Conservation (phyloP, 441 rosid species). For the Bruguiera hainesii region DNA sequence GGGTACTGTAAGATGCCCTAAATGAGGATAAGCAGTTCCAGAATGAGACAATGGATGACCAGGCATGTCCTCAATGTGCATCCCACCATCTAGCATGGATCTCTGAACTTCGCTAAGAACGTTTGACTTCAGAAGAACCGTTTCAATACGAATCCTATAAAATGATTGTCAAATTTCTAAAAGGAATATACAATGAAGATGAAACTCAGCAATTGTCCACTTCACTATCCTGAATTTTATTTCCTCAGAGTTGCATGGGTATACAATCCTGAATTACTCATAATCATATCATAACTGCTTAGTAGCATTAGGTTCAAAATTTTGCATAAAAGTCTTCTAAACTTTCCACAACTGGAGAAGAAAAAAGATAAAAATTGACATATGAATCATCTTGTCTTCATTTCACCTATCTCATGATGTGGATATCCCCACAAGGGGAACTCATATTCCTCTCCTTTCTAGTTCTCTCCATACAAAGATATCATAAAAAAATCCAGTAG, state of each 20-base stretch:
- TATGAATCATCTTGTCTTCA: neutral
- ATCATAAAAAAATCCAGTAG: neutral
- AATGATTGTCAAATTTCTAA: slow-evolving; percentile 17
- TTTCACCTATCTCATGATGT: neutral
- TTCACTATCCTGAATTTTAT: neutral
- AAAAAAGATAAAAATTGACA: neutral
- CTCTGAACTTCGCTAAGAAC: slow-evolving; percentile 86
- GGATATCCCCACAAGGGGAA: neutral
- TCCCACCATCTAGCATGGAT: slow-evolving; percentile 85
- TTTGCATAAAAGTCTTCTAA: neutral
- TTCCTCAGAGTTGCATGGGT: neutral
- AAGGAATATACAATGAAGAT: slow-evolving; percentile 3
- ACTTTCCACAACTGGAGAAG: neutral
- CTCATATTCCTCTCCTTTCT: neutral
- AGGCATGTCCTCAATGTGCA: slow-evolving; percentile 89
- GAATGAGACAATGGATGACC: slow-evolving; percentile 52
- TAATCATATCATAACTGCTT: neutral
- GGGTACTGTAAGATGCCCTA: slow-evolving; percentile 43
- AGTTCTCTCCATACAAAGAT: neutral
- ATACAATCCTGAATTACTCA: neutral
- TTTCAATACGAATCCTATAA: slow-evolving; percentile 72
- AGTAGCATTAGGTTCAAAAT: neutral
- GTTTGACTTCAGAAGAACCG: slow-evolving; percentile 76
- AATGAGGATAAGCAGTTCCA: slow-evolving; percentile 38
- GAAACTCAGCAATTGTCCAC: neutral